These are phyloP conservation scores for Xerocomellus dryophilus DNA, from an alignment of 768 basidiomycete species.

Conservation along the genomic window DNA sequence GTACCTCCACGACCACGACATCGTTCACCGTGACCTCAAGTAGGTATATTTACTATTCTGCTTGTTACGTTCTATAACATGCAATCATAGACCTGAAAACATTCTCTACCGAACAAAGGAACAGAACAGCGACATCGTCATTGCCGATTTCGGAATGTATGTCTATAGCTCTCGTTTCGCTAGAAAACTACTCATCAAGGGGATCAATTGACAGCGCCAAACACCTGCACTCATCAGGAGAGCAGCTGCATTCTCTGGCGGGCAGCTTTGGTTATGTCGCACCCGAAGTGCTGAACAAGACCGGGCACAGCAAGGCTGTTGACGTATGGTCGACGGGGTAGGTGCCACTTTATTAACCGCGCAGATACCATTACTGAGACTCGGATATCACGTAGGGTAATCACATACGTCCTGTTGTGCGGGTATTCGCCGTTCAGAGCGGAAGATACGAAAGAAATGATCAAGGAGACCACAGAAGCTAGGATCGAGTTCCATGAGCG, in stretches of 20 bases:
- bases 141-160: constrained; percentile 96
- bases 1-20: constrained; percentile 88
- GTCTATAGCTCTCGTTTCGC: constrained; percentile 23
- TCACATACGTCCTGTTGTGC: constrained; percentile 92
- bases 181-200: not conserved
- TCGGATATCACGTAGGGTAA: constrained; percentile 54
- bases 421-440: constrained; percentile 95
- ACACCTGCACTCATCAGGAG: constrained; percentile 68
- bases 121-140: constrained; percentile 80
- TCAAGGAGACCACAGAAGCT: constrained; percentile 81
- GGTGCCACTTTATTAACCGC: constrained; percentile 20
- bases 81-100: constrained; percentile 76
- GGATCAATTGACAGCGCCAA: constrained; percentile 58
- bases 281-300: constrained; percentile 77
- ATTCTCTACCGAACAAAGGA: constrained; percentile 85
- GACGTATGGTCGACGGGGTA: constrained; percentile 95
- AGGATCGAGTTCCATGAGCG: constrained; percentile 88
- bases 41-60: constrained; percentile 30
- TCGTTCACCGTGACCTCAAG: constrained; percentile 97
- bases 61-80: not conserved
- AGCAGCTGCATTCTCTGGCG: constrained; percentile 68
- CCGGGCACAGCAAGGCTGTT: constrained; percentile 89
- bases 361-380: not conserved
- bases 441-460: constrained; percentile 69
- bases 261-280: constrained; percentile 90